Evolutionary conservation across 129 eudicot genomes (phyloP).

Genomic region (Artemisia annua): DNA sequence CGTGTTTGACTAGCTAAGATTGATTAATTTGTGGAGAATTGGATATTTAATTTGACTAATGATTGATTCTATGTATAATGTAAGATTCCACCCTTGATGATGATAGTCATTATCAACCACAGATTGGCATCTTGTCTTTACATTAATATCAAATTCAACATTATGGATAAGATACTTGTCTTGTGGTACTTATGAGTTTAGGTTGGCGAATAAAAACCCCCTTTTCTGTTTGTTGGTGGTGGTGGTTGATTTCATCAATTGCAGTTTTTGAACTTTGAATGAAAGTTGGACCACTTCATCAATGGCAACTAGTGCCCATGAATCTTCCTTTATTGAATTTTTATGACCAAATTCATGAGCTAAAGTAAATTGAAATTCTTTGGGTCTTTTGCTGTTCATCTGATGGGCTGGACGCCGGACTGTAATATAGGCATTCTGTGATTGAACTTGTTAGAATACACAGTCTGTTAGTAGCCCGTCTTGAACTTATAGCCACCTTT

Average conservation of each 20-base stretch:
- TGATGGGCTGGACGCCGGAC: background rate
- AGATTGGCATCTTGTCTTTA: constrained; percentile 32
- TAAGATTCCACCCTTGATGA: constrained; percentile 14
- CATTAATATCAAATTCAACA: constrained; percentile 16
- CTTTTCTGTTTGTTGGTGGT: constrained; percentile 33
- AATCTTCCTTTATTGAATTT: constrained; percentile 26
- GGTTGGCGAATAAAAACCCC: constrained; percentile 16
- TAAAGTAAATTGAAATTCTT: constrained; percentile 5
- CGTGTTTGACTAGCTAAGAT: no score
- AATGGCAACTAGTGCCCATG: constrained; percentile 25
- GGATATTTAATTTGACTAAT: background rate
- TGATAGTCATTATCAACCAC: constrained; percentile 32
- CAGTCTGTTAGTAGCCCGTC: background rate
- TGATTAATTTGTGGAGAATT: background rate
- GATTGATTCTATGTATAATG: background rate
- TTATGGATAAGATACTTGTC: constrained; percentile 30
- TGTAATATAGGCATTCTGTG: background rate
- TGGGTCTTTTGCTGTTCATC: constrained; percentile 13
- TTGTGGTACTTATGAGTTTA: constrained; percentile 22
- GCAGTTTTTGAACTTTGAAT: constrained; percentile 30
- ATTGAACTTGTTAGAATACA: background rate
- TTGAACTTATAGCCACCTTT: no score
- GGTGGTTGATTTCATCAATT: constrained; percentile 39
- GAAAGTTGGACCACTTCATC: constrained; percentile 49
- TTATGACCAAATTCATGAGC: constrained; percentile 12